Evolutionary conservation across 2,329 filamentous ascomycete species (phyloP).

Genomic region (Furcasterigmium furcatum): DNA sequence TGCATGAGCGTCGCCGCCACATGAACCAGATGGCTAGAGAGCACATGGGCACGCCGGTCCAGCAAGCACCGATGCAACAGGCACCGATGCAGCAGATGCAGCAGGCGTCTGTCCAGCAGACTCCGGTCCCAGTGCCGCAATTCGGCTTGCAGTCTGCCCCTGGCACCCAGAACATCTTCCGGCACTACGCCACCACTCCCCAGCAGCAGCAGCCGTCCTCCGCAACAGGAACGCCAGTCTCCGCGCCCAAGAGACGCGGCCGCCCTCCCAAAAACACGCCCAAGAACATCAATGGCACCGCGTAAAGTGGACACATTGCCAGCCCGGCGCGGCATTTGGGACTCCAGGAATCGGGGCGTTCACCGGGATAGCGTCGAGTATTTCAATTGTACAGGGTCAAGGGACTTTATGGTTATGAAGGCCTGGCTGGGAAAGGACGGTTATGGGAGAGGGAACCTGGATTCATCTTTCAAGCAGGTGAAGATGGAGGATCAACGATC

Average conservation of each 20-base stretch:
- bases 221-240: constrained; percentile 5
- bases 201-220: neutral
- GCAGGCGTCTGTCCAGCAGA: constrained; percentile 11
- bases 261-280: constrained; percentile 9
- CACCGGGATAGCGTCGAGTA: neutral
- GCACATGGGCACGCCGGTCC: constrained; percentile 1
- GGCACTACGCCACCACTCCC: constrained; percentile 9
- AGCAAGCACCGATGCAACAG: constrained; percentile 7
- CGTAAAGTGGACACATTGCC: neutral
- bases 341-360: neutral
- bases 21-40: constrained; percentile 1
- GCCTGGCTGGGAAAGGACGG: neutral
- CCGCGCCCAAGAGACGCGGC: constrained; percentile 10
- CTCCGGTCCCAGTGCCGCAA: constrained; percentile 13
- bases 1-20: constrained; percentile 7
- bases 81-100: constrained; percentile 11
- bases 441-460: too few relatives aligned
- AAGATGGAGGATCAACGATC: neutral
- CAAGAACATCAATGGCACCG: constrained; percentile 1
- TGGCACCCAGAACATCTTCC: constrained; percentile 7
- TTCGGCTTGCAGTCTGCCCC: constrained; percentile 12
- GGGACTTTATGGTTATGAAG: too few relatives aligned
- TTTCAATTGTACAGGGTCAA: neutral
- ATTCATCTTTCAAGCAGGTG: neutral
- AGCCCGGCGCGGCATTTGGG: neutral